phyloP scores from a whole-genome alignment of 2,329 filamentous ascomycete genomes.

The Fusarium oligoseptatum region DNA sequence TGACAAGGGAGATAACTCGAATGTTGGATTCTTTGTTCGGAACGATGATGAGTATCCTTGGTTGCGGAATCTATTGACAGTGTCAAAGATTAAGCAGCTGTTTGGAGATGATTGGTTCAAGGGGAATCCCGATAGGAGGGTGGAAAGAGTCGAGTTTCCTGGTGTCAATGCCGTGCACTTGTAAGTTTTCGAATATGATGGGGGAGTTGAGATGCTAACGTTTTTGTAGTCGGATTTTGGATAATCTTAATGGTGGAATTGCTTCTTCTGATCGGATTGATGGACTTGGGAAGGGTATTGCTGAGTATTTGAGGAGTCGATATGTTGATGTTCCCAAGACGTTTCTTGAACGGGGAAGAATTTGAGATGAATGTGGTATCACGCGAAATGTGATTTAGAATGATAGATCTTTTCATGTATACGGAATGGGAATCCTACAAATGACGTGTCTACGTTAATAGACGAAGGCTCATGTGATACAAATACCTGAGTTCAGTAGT shows the following conservation, averaged over 20 bases:
- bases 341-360: slow-evolving; percentile 57
- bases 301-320: slow-evolving; percentile 60
- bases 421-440: neutral
- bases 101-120: slow-evolving; percentile 55
- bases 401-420: neutral
- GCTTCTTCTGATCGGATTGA: slow-evolving; percentile 59
- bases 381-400: neutral
- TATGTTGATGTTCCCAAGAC: slow-evolving; percentile 59
- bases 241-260: slow-evolving; percentile 60
- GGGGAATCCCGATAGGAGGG: slow-evolving; percentile 45
- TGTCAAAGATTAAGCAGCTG: slow-evolving; percentile 53
- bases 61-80: slow-evolving; percentile 58
- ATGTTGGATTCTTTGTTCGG: slow-evolving; percentile 61
- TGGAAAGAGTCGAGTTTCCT: slow-evolving; percentile 62
- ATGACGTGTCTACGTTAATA: neutral
- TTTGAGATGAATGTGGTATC: slow-evolving; percentile 20
- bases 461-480: too few species aligned
- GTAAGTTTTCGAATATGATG: slow-evolving; percentile 15
- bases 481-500: slow-evolving; percentile 12
- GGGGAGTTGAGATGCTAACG: slow-evolving; percentile 8
- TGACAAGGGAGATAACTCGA: slow-evolving; percentile 60
- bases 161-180: slow-evolving; percentile 49
- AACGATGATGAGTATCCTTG: slow-evolving; percentile 60
- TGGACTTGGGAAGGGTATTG: slow-evolving; percentile 60
- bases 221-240: slow-evolving; percentile 51